Percentiles rank a stretch among this genome's conserved stretches.
These are phyloP conservation scores for Candida multigemmis DNA, from an alignment of 805 yeast species.

Conservation along the genomic window DNA sequence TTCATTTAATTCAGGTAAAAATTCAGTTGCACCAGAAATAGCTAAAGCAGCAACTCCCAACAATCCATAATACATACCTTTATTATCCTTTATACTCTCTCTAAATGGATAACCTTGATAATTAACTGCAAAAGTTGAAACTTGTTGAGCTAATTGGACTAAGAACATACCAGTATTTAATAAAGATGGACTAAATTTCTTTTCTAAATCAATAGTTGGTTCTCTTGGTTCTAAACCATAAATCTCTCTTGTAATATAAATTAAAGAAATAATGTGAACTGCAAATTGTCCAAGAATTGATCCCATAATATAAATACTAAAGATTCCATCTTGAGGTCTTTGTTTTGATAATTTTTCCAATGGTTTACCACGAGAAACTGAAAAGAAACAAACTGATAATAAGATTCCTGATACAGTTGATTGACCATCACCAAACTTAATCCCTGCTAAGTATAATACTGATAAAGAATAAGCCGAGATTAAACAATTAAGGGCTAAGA, in stretches of 20 bases:
- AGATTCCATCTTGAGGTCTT: constrained; percentile 96
- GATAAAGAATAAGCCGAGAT: constrained; percentile 94
- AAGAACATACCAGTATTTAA: constrained; percentile 94
- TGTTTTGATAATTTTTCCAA: constrained; percentile 80
- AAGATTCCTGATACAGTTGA: constrained; percentile 94
- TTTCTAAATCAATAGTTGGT: constrained; percentile 83
- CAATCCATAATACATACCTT: constrained; percentile 95
- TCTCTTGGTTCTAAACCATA: constrained; percentile 88
- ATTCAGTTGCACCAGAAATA: constrained; percentile 86
- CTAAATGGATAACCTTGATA: constrained; percentile 96
- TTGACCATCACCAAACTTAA: constrained; percentile 96
- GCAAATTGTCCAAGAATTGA: constrained; percentile 96
- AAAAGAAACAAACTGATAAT: constrained; percentile 87
- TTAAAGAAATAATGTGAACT: constrained; percentile 72
- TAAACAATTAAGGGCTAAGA: constrained; percentile 91
- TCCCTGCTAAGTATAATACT: constrained; percentile 92
- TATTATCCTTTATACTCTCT: constrained; percentile 81
- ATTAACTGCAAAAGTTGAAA: constrained; percentile 94
- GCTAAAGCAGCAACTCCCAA: constrained; percentile 87
- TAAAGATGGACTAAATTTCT: constrained; percentile 78
- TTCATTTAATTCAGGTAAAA: constrained; percentile 88
- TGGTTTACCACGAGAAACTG: constrained; percentile 91
- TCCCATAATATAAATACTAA: constrained; percentile 94
- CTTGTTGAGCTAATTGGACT: constrained; percentile 91
- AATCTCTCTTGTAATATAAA: constrained; percentile 77